Evolutionary conservation across 148 eudicot species (phyloP), one percentile per base, ranked within the genome.

Genomic region (Rhododendron vialii): DNA sequence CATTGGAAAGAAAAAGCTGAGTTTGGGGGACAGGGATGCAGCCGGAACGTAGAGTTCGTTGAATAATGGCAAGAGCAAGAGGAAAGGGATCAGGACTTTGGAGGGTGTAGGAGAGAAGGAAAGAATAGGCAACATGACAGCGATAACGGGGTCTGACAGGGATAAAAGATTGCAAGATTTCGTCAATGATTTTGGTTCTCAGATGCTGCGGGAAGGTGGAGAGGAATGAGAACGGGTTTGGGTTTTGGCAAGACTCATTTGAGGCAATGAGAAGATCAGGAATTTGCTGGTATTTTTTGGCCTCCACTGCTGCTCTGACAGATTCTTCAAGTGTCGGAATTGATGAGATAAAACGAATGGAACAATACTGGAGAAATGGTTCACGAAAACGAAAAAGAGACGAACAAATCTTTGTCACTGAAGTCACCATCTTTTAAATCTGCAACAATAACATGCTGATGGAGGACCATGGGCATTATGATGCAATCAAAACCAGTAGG

Each of bases 191-290:
- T 86, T 86, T 88, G 78, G 86, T 84, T 90, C 94, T 89, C 63
- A 45, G 77, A 80, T 59, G 84, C 53, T 81, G 78, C 0, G 89
- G 73, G 61, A 91, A 88, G 76, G 87, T 71, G 7, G 95, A 91
- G 57, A 96, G 95, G 82, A 93, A 95, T 45, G 91, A 88, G 78
- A 96, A 96, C 18, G 99, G 98, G 77, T 94, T 96, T 36, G 88
- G 81, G 24, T 84, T 87, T 47, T 80, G 90, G 74, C 59, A 84
- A 26, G 89, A 88, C 61, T 88, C 87, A 83, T 91, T 90, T 8
- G 86, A 87, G 57, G 86, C 80, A 76, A 30, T 83, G 28, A 96
- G 89, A 48, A 96, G 84, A 22, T 90, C 89, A 6, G 96, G 95
- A 67, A 96, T 94, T 88, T 89, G 89, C 43, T 86, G 84, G 86